Evolutionary conservation across 75 land plant species (phyloP), one percentile per base, ranked within the genome.

Genomic region (Isoetes taiwanensis): DNA sequence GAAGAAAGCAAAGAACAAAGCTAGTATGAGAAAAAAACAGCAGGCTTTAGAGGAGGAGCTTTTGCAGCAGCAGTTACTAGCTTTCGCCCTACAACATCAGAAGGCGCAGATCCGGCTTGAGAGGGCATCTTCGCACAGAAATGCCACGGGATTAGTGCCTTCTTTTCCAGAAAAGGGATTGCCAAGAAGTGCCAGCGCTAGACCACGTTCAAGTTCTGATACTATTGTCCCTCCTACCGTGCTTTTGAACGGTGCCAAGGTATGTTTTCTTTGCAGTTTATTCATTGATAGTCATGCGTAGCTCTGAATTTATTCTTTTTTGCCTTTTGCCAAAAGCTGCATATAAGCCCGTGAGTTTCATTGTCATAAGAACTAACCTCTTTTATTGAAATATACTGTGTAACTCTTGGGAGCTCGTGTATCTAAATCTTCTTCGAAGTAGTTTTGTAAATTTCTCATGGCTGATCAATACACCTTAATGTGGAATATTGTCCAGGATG

Each of bases 31-130:
- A 0, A 67, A 76, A 57, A 52, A 72, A 58, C 71, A 64, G 53
- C 26, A 65, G 61, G 21, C 54, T 10, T 59, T 59, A 5, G 85
- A 84, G 1, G 89, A 84, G 54, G 85, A 84, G 54, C 48, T 69
- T 5, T 28, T 84, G 68, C 80, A 81, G 32, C 68, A 70, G 29
- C 89, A 84, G 59, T 85, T 80, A 2, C 59, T 85, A 6, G 60
- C 85, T 11, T 75, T 85, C 81, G 82, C 86, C 17, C 66, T 81
- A 34, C 86, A 82, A 24, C 89, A 84, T 38, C 80, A 72, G 32
- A 81, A 81, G 54, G 32, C 69, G 11, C 72, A 80, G 20, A 78
- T 75, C 69, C 38, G 76, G 12, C 74, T 75, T 24, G 86, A 78
- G 0, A 71, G 85, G 2, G 72, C 85, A 34, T 72, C 76, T 57